Conservation (phyloP, 306 rosid species). For the Dryas alaskensis region DNA sequence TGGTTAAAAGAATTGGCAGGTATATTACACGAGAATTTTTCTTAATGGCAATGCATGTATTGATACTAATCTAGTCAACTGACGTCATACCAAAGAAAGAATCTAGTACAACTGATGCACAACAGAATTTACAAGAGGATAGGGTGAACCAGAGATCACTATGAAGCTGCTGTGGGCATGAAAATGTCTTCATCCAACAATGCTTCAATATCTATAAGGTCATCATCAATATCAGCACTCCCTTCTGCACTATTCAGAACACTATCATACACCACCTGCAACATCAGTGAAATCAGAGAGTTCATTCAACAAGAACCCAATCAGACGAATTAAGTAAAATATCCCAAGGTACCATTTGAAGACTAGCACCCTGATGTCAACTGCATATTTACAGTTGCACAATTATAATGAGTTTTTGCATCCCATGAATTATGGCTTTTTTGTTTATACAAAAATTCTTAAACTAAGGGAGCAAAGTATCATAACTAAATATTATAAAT, state of each 20-base stretch:
- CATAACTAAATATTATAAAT: too few relatives aligned
- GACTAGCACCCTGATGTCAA: background rate
- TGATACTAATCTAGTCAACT: too few relatives aligned
- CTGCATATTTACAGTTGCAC: background rate
- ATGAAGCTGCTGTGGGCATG: conserved; percentile 44
- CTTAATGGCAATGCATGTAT: too few relatives aligned
- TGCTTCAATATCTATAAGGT: conserved; percentile 49
- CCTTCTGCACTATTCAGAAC: conserved; percentile 33
- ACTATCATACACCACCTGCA: conserved; percentile 47
- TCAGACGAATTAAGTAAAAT: background rate
- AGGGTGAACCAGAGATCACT: conserved; percentile 21
- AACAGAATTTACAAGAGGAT: conserved; percentile 14
- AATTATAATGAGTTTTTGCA: background rate
- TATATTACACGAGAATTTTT: too few relatives aligned
- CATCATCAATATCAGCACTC: conserved; percentile 34
- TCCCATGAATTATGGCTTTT: background rate
- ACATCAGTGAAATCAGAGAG: conserved; percentile 1
- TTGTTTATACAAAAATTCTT: background rate
- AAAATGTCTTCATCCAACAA: conserved; percentile 53
- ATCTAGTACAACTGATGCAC: background rate
- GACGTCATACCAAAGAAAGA: too few relatives aligned
- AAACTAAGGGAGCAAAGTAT: background rate
- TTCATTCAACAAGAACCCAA: background rate
- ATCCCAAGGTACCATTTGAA: too few relatives aligned
- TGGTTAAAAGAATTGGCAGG: too few relatives aligned